phyloP scores from a whole-genome alignment of 2,329 filamentous ascomycete genomes.

The Pseudocercospora ulei region DNA sequence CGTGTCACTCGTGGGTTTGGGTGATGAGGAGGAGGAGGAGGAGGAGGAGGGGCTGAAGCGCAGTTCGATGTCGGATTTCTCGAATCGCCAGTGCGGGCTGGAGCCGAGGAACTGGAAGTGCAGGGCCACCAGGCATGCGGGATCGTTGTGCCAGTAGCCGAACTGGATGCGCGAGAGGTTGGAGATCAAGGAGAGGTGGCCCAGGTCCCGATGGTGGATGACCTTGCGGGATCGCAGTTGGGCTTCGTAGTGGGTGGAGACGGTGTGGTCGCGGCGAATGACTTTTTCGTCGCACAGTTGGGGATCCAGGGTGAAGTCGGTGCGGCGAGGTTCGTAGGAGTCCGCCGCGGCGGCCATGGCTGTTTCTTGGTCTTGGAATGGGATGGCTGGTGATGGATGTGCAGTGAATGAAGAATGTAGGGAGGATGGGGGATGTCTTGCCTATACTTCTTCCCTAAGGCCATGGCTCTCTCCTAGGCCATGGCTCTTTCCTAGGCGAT shows the following conservation, averaged over 20 bases:
- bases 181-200: slow-evolving; percentile 13
- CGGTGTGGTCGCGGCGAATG: slow-evolving; percentile 12
- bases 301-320: slow-evolving; percentile 10
- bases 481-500: too few species aligned
- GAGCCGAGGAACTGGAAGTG: slow-evolving; percentile 14
- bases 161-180: slow-evolving; percentile 14
- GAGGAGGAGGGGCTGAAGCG: slow-evolving; percentile 9
- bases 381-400: neutral
- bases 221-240: slow-evolving; percentile 2
- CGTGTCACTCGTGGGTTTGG: neutral
- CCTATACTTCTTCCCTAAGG: too few species aligned
- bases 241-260: slow-evolving; percentile 15
- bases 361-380: too few species aligned
- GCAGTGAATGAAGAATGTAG: neutral
- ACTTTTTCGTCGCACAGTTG: slow-evolving; percentile 17
- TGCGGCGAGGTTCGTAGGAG: slow-evolving; percentile 13
- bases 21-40: too few species aligned
- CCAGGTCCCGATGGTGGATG: slow-evolving; percentile 14
- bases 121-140: slow-evolving; percentile 15
- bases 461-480: too few species aligned
- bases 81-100: slow-evolving; percentile 11
- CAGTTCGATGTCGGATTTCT: slow-evolving; percentile 15
- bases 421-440: too few species aligned
- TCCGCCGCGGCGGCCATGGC: too few species aligned
- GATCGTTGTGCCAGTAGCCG: slow-evolving; percentile 11